These are phyloP conservation scores for Kentomonas sorsogonicus DNA, from an alignment of 208 protist genomes.

Conservation along the genomic window DNA sequence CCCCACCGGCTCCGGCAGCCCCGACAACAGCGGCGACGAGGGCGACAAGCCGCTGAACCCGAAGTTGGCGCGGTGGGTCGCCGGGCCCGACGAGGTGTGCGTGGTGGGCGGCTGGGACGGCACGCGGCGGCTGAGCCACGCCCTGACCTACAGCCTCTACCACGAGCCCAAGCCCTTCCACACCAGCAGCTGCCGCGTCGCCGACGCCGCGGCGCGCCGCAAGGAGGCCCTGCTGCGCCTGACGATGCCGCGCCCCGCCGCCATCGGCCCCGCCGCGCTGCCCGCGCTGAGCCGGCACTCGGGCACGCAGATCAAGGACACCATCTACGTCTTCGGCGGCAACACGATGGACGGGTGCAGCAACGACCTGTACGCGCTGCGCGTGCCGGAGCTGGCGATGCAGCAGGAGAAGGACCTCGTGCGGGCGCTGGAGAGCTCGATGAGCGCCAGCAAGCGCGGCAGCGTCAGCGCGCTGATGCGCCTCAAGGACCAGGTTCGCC, in stretches of 20 bases:
- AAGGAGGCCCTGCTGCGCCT: too few relatives aligned
- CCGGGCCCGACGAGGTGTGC: conserved; percentile 20
- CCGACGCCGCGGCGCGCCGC: too few relatives aligned
- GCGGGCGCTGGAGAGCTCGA: too few relatives aligned
- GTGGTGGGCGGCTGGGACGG: conserved; percentile 60
- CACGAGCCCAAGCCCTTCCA: conserved; percentile 10
- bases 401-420: too few relatives aligned
- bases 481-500: too few relatives aligned
- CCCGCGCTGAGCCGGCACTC: conserved; percentile 35
- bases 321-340: conserved; percentile 61
- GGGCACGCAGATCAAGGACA: conserved; percentile 22
- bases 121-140: conserved; percentile 22
- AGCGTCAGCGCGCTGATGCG: too few relatives aligned
- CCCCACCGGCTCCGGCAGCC: neutral
- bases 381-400: conserved; percentile 13
- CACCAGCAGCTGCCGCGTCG: too few relatives aligned
- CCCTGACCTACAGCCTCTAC: conserved; percentile 19
- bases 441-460: too few relatives aligned
- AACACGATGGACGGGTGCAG: conserved; percentile 26
- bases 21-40: neutral
- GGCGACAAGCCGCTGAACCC: neutral
- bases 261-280: too few relatives aligned
- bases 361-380: conserved; percentile 26
- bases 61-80: conserved; percentile 1
- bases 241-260: too few relatives aligned